Conservation (phyloP, 768 basidiomycete genomes). For the Lactarius sanguifluus region DNA sequence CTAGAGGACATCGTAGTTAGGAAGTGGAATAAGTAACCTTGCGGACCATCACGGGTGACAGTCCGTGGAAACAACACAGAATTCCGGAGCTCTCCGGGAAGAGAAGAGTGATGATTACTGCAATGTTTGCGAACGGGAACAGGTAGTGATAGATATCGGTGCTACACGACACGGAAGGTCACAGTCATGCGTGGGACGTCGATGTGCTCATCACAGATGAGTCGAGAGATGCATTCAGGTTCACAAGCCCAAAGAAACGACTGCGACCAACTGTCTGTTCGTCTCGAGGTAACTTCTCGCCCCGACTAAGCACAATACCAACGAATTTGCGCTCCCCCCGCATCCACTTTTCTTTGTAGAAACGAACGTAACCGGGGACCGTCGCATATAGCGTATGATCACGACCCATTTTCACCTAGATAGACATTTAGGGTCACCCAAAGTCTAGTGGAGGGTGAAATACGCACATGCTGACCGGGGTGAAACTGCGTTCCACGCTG, state of each 20-base stretch:
- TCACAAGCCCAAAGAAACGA: constrained; percentile 77
- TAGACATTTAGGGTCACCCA: constrained; percentile 5
- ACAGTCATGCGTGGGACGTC: constrained; percentile 9
- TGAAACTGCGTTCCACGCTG: constrained; percentile 93
- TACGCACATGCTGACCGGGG: constrained; percentile 82
- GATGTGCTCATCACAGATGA: constrained; percentile 4
- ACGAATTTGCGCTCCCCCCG: constrained; percentile 74
- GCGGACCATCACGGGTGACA: neutral
- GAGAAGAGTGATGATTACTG: neutral
- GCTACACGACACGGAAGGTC: neutral
- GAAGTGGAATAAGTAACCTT: neutral
- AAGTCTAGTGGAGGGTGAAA: constrained; percentile 19
- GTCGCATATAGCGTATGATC: constrained; percentile 95
- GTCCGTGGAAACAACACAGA: neutral
- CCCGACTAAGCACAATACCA: constrained; percentile 79
- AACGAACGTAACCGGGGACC: constrained; percentile 90
- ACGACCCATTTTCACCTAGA: constrained; percentile 83
- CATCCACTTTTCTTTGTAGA: constrained; percentile 82
- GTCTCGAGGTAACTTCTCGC: constrained; percentile 86
- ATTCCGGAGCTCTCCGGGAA: neutral
- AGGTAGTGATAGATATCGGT: neutral
- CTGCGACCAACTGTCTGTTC: constrained; percentile 72
- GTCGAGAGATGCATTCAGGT: constrained; percentile 47
- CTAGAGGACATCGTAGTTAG: constrained; percentile 29
- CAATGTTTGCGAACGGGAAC: neutral